These are phyloP conservation scores for Colletotrichum destructivum DNA, from an alignment of 2,329 filamentous ascomycete genomes.

Conservation along the genomic window DNA sequence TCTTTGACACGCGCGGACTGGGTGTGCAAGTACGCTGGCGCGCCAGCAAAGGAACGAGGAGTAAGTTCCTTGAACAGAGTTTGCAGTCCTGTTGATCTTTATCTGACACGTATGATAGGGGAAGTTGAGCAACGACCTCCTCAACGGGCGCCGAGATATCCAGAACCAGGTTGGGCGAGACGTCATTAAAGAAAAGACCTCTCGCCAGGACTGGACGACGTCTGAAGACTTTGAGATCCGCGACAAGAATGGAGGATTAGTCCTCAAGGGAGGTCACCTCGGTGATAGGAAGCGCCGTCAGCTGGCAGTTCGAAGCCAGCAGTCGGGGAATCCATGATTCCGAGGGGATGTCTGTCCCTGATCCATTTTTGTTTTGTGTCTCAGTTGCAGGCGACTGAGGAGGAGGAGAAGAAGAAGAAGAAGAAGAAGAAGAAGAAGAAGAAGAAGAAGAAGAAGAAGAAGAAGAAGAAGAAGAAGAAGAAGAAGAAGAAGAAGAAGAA, in stretches of 20 bases:
- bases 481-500: too few species aligned
- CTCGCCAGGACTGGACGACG: not conserved
- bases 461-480: too few species aligned
- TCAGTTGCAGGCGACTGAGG: not conserved
- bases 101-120: not conserved
- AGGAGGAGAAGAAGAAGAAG: too few species aligned
- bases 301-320: not conserved
- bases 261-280: not conserved
- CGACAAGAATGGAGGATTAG: not conserved
- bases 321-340: too few species aligned
- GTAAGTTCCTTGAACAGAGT: not conserved
- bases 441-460: too few species aligned
- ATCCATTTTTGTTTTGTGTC: too few species aligned
- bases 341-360: not conserved
- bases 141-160: constrained; percentile 16
- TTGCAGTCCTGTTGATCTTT: too few species aligned
- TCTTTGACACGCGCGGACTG: constrained; percentile 25
- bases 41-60: constrained; percentile 11
- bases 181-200: constrained; percentile 11
- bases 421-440: too few species aligned
- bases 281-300: not conserved
- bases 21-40: constrained; percentile 25
- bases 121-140: constrained; percentile 29
- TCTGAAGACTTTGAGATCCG: constrained; percentile 22
- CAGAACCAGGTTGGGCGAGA: constrained; percentile 34